Evolutionary conservation across 2,329 filamentous ascomycete genomes (phyloP).

Genomic region (Apiospora pterosperma): DNA sequence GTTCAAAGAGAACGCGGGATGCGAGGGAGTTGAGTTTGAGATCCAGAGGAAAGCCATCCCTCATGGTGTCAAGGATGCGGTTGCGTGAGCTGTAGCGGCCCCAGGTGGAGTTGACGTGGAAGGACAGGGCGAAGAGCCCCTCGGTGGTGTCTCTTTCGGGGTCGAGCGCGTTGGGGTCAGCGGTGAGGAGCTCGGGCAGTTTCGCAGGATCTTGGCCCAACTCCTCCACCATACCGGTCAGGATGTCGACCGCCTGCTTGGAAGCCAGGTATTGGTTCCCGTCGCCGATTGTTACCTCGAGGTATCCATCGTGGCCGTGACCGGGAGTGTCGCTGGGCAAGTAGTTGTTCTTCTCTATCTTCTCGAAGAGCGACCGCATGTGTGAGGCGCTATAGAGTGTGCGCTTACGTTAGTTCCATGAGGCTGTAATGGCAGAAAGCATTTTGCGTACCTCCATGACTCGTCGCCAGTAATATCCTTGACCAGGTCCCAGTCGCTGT

Average conservation of each 20-base stretch:
- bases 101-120: conserved; percentile 35
- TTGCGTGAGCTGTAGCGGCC: conserved; percentile 46
- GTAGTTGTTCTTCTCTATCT: conserved; percentile 41
- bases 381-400: conserved; percentile 28
- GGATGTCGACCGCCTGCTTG: not conserved
- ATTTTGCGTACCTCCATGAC: conserved; percentile 35
- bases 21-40: conserved; percentile 26
- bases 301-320: conserved; percentile 50
- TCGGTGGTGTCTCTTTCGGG: conserved; percentile 34
- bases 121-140: conserved; percentile 46
- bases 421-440: no score
- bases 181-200: not conserved
- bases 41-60: conserved; percentile 36
- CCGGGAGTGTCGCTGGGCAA: conserved; percentile 28
- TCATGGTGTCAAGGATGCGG: conserved; percentile 42
- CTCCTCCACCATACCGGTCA: not conserved
- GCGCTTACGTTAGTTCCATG: not conserved
- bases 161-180: not conserved
- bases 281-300: conserved; percentile 31
- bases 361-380: conserved; percentile 39
- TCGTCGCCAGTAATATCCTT: conserved; percentile 37
- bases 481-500: conserved; percentile 39
- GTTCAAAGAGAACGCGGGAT: conserved; percentile 17
- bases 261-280: conserved; percentile 4
- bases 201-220: not conserved